These are phyloP conservation scores for Reutealis trisperma DNA, from an alignment of 345 rosid genomes.

Conservation along the genomic window DNA sequence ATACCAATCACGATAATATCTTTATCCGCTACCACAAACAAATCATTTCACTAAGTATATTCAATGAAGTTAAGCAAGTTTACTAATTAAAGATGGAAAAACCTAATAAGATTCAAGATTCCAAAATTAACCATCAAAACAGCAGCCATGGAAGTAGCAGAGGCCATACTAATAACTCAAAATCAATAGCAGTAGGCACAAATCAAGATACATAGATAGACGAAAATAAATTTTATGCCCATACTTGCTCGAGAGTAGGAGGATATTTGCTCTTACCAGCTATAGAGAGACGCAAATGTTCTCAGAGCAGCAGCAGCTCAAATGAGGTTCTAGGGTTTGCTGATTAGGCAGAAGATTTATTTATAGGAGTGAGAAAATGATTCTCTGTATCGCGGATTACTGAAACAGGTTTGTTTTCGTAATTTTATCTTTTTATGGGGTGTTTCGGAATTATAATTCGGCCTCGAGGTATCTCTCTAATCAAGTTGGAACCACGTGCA, in stretches of 20 bases:
- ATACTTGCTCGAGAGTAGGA: too few species aligned
- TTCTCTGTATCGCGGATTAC: neutral
- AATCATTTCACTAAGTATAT: neutral
- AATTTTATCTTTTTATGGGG: too few species aligned
- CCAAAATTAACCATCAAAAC: neutral
- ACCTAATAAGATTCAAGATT: neutral
- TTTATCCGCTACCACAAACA: neutral
- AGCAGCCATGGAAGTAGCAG: neutral
- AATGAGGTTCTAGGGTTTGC: slow-evolving; percentile 5
- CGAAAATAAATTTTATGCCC: too few species aligned
- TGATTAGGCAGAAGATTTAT: accelerated
- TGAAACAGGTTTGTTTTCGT: neutral
- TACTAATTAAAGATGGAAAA: too few species aligned
- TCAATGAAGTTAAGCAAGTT: neutral
- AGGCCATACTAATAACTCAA: neutral
- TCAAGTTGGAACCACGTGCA: too few species aligned
- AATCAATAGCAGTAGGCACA: neutral
- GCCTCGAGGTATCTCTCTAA: too few species aligned
- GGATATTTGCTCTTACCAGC: neutral
- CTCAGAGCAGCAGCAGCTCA: neutral
- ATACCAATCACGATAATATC: too few species aligned
- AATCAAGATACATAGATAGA: neutral
- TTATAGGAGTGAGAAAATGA: neutral
- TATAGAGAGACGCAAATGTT: neutral
- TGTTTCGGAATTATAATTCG: too few species aligned